phyloP scores from a whole-genome alignment of 306 rosid species.

The Spatholobus suberectus region DNA sequence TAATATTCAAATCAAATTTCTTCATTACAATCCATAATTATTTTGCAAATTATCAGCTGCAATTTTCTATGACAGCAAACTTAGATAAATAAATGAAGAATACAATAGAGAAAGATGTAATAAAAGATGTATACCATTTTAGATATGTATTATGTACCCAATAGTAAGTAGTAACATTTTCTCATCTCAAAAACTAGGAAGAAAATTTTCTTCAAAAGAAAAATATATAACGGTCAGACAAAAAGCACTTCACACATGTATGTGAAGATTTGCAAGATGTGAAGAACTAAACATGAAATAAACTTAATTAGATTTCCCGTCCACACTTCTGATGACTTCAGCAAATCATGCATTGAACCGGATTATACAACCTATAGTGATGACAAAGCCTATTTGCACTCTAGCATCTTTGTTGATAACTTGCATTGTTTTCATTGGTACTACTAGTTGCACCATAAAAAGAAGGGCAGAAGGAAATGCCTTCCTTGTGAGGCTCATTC shows the following conservation, averaged over 20 bases:
- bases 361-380: conserved; percentile 10
- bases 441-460: conserved; percentile 46
- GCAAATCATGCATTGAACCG: neutral
- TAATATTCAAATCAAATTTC: conserved; percentile 24
- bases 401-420: conserved; percentile 24
- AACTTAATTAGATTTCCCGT: neutral
- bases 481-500: conserved; percentile 34
- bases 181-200: conserved; percentile 43
- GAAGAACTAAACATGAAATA: conserved; percentile 19
- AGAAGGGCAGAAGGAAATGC: conserved; percentile 48
- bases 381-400: conserved; percentile 2
- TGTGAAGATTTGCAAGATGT: conserved; percentile 36
- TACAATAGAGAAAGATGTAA: neutral
- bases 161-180: neutral
- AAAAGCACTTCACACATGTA: conserved; percentile 14
- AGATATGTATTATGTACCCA: conserved; percentile 34
- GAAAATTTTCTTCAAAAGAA: conserved; percentile 12
- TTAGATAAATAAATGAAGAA: conserved; percentile 18
- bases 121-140: conserved; percentile 2
- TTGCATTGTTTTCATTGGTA: conserved; percentile 29
- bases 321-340: conserved; percentile 6
- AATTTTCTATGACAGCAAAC: conserved; percentile 10
- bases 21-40: conserved; percentile 1
- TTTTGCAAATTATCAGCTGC: conserved; percentile 28
- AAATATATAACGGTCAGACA: neutral